phyloP scores from a whole-genome alignment of 2,329 filamentous ascomycete genomes.

The Beauveria scarabaeidicola region DNA sequence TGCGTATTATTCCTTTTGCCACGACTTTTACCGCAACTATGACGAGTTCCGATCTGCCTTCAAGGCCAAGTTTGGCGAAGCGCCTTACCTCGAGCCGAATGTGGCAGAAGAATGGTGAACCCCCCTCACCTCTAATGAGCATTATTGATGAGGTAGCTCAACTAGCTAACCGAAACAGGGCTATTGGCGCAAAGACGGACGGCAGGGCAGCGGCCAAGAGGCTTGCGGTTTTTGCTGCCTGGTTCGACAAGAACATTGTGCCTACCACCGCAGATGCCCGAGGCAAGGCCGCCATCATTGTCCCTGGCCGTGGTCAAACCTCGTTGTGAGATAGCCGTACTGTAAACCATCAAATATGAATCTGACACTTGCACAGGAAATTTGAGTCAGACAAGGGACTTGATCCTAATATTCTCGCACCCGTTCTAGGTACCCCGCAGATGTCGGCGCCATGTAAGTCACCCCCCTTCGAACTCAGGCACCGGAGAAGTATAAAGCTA shows the following conservation, averaged over 20 bases:
- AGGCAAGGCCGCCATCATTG: conserved; percentile 19
- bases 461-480: not conserved
- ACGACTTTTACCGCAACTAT: conserved; percentile 25
- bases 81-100: conserved; percentile 23
- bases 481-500: not conserved
- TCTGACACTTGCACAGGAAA: not conserved
- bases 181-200: conserved; percentile 13
- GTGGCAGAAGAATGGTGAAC: conserved; percentile 23
- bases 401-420: conserved; percentile 19
- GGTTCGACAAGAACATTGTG: conserved; percentile 25
- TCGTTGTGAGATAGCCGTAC: not conserved
- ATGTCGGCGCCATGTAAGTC: conserved; percentile 28
- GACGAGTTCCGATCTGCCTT: conserved; percentile 21
- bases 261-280: conserved; percentile 12
- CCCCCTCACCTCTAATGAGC: not conserved
- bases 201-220: conserved; percentile 10
- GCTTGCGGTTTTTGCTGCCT: conserved; percentile 22
- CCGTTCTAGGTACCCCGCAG: conserved; percentile 23
- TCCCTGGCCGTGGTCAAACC: conserved; percentile 16
- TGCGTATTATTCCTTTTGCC: conserved; percentile 23
- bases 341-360: not conserved
- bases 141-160: not conserved
- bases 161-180: conserved; percentile 14
- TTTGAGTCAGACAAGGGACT: conserved; percentile 16
- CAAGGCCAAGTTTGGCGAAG: conserved; percentile 15